These are phyloP conservation scores for Colletotrichum musicola DNA, from an alignment of 2,329 filamentous ascomycete genomes.

Conservation along the genomic window DNA sequence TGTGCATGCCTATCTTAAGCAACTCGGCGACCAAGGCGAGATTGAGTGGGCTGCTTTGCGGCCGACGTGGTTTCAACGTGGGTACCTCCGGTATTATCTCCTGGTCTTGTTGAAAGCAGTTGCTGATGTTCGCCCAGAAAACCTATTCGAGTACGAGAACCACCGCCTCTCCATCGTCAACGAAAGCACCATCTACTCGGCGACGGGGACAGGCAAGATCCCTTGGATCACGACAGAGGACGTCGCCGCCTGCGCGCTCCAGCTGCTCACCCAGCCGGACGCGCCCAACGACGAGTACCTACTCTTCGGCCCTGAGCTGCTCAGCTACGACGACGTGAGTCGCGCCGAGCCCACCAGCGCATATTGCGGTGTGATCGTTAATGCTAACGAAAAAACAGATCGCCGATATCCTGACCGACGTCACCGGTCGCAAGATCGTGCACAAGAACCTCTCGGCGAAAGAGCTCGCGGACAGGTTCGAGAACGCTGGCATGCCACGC, in stretches of 20 bases:
- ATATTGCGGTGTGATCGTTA: not conserved
- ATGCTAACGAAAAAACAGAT: constrained; percentile 39
- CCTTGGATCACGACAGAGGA: constrained; percentile 61
- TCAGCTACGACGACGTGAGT: constrained; percentile 51
- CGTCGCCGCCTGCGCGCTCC: constrained; percentile 59
- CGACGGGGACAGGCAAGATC: constrained; percentile 57
- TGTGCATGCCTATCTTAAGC: constrained; percentile 53
- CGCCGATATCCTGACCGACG: constrained; percentile 48
- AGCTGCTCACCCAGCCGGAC: constrained; percentile 52
- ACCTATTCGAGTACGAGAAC: constrained; percentile 51
- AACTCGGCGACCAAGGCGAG: constrained; percentile 49
- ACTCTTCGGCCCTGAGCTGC: constrained; percentile 52
- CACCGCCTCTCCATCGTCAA: constrained; percentile 50
- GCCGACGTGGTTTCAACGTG: constrained; percentile 63
- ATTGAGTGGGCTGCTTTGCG: constrained; percentile 58
- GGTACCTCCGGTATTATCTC: no score
- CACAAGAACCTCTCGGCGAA: constrained; percentile 49
- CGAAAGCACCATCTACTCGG: constrained; percentile 57
- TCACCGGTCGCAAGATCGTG: constrained; percentile 49
- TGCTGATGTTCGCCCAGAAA: constrained; percentile 50
- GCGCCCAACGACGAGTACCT: constrained; percentile 56
- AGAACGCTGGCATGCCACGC: constrained; percentile 45
- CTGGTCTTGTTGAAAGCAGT: no score
- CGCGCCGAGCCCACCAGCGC: no score
- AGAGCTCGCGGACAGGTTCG: constrained; percentile 44